Evolutionary conservation across 2,329 filamentous ascomycete species (phyloP).

Genomic region (Domatiomyces globalis): DNA sequence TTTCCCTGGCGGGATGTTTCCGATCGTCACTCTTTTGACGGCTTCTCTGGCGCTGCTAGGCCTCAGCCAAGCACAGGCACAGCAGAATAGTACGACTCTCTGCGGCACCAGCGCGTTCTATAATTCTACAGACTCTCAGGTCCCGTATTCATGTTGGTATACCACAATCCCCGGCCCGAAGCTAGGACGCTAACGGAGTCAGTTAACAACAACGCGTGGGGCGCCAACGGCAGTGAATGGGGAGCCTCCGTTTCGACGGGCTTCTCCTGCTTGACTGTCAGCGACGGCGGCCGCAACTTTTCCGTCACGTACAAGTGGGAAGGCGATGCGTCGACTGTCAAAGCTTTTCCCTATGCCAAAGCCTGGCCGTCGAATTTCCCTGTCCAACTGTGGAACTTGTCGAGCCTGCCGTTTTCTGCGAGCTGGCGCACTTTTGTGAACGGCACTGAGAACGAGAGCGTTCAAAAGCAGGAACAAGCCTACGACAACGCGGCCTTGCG

Average conservation of each 20-base stretch:
- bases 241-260: not conserved
- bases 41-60: not conserved
- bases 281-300: conserved; percentile 4
- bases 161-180: not conserved
- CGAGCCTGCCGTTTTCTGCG: conserved; percentile 5
- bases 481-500: conserved; percentile 7
- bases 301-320: conserved; percentile 8
- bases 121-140: conserved; percentile 5
- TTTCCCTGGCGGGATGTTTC: not conserved
- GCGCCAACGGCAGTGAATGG: conserved; percentile 4
- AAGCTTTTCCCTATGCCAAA: conserved; percentile 9
- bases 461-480: conserved; percentile 3
- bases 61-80: not conserved
- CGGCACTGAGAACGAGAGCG: conserved; percentile 3
- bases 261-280: conserved; percentile 5
- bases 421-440: conserved; percentile 4
- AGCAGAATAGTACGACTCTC: conserved; percentile 2
- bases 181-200: not conserved
- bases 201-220: conserved; percentile 13
- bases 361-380: conserved; percentile 5
- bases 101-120: conserved; percentile 6
- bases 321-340: conserved; percentile 7
- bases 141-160: conserved; percentile 8
- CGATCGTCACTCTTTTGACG: not conserved
- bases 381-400: conserved; percentile 9